phyloP scores from a whole-genome alignment of 2,329 filamentous ascomycete species.

The Monosporascus sp. region DNA sequence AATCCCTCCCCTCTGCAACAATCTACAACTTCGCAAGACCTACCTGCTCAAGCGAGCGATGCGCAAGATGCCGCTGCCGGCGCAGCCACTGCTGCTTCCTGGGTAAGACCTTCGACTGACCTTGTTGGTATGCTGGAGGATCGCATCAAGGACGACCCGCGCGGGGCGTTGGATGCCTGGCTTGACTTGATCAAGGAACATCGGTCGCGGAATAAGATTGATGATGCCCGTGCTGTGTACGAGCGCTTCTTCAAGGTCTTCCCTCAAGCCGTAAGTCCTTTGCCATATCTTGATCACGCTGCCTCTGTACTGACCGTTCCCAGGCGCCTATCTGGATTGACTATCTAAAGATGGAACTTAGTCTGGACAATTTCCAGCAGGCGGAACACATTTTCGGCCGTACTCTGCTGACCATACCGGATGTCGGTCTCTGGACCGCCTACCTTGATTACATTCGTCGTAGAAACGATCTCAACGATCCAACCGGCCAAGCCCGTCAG shows the following conservation, averaged over 20 bases:
- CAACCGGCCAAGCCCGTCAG: slow-evolving; percentile 67
- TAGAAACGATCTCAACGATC: slow-evolving; percentile 81
- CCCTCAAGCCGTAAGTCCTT: slow-evolving; percentile 74
- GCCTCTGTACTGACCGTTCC: slow-evolving; percentile 27
- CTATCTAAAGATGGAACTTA: slow-evolving; percentile 84
- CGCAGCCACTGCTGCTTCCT: slow-evolving; percentile 10
- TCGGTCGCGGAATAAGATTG: slow-evolving; percentile 72
- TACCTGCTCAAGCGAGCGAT: slow-evolving; percentile 10
- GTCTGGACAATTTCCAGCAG: slow-evolving; percentile 72
- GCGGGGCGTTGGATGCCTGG: slow-evolving; percentile 91
- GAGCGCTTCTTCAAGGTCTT: slow-evolving; percentile 85
- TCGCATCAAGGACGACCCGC: slow-evolving; percentile 84
- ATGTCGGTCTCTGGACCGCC: slow-evolving; percentile 83
- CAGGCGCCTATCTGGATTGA: slow-evolving; percentile 89
- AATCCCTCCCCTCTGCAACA: slow-evolving; percentile 21
- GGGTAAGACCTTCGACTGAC: slow-evolving; percentile 53
- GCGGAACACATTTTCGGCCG: slow-evolving; percentile 80
- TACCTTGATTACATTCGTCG: slow-evolving; percentile 95
- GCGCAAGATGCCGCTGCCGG: slow-evolving; percentile 3
- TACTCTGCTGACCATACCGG: slow-evolving; percentile 71
- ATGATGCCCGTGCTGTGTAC: slow-evolving; percentile 74
- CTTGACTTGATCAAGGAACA: slow-evolving; percentile 79
- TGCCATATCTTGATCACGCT: background rate
- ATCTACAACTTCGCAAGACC: slow-evolving; percentile 12
- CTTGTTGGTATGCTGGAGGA: slow-evolving; percentile 78